Evolutionary conservation across 1,139 yeast species (phyloP), one percentile per base, ranked within the genome.

Genomic region (Waltiozyma sp.): DNA sequence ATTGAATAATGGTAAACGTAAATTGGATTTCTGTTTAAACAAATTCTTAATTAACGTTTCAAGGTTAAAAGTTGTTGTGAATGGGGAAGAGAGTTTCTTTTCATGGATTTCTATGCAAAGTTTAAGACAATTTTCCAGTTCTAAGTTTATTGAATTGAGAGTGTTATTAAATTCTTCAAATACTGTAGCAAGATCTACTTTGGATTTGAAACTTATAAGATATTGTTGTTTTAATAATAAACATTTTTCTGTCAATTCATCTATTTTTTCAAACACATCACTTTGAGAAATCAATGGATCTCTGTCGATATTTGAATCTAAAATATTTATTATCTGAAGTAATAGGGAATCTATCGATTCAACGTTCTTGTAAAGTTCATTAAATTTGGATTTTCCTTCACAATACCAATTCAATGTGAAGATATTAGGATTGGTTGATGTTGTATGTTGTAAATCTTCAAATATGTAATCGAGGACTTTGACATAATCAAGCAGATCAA

Each of bases 151-250:
- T 1, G 79, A 70, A 14, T 64, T 64, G 48, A 82, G 67, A 23
- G 80, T 75, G 35, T 64, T 64, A 39, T 68, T 68, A 42, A 67
- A 69, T 52, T 83, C 93, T 42, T 69, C 63, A 60, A 71, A 80
- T 47, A 77, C 80, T 13, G 70, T 63, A 1, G 83, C 69, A 9
- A 80, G 62, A 46, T 75, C 82, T 11, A 79, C 63, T 41, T 66
- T 66, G 37, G 62, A 60, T 52, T 75, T 72, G 1, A 62, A 49
- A 8, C 66, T 55, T 8, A 70, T 49, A 39, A 60, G 49, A 41
- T 14, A 68, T 52, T 43, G 56, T 51, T 46, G 65, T 69, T 54
- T 55, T 34, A 74, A 62, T 28, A 58, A 60, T 16, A 57, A 44
- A 19, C 60, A 53, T 0, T 53, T 43, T 31, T 48, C 45, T 37